Conservation (phyloP, 1,139 yeast species). For the Yamadazyma trypodendri region DNA sequence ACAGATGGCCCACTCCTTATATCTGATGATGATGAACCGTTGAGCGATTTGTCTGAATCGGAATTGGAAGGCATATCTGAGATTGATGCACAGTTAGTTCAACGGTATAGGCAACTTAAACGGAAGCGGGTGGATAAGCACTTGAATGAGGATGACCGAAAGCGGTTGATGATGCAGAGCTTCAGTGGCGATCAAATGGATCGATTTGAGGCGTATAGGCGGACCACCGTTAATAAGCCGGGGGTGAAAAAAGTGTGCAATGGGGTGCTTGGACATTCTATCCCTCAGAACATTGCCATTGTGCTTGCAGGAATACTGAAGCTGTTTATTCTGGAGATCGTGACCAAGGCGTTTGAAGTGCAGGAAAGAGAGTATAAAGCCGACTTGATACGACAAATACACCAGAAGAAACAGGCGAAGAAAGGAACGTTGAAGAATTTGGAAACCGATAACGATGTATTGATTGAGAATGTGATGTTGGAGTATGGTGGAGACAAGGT, state of each 20-base stretch:
- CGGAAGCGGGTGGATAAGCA: slow-evolving; percentile 21
- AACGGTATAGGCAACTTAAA: slow-evolving; percentile 29
- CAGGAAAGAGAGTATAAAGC: slow-evolving; percentile 56
- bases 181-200: slow-evolving; percentile 84
- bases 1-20: slow-evolving; percentile 13
- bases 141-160: slow-evolving; percentile 49
- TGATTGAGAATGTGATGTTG: slow-evolving; percentile 26
- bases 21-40: slow-evolving; percentile 26
- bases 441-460: slow-evolving; percentile 30
- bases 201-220: slow-evolving; percentile 81
- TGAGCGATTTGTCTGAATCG: slow-evolving; percentile 16
- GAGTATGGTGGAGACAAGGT: slow-evolving; percentile 43
- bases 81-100: slow-evolving; percentile 32
- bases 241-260: slow-evolving; percentile 83
- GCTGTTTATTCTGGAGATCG: slow-evolving; percentile 83
- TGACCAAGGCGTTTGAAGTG: slow-evolving; percentile 75
- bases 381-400: slow-evolving; percentile 35
- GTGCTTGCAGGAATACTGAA: slow-evolving; percentile 86
- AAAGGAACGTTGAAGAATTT: slow-evolving; percentile 26
- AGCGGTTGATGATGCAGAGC: slow-evolving; percentile 65
- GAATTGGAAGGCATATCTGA: slow-evolving; percentile 35
- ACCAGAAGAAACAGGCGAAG: slow-evolving; percentile 35
- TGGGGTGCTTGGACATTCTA: slow-evolving; percentile 74
- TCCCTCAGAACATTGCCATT: slow-evolving; percentile 81
- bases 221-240: slow-evolving; percentile 77